A percentile compares a stretch with the other conserved stretches of the same genome.
These are phyloP conservation scores for Pseudogymnoascus sp. DNA, from an alignment of 2,329 filamentous ascomycete genomes.

Conservation along the genomic window DNA sequence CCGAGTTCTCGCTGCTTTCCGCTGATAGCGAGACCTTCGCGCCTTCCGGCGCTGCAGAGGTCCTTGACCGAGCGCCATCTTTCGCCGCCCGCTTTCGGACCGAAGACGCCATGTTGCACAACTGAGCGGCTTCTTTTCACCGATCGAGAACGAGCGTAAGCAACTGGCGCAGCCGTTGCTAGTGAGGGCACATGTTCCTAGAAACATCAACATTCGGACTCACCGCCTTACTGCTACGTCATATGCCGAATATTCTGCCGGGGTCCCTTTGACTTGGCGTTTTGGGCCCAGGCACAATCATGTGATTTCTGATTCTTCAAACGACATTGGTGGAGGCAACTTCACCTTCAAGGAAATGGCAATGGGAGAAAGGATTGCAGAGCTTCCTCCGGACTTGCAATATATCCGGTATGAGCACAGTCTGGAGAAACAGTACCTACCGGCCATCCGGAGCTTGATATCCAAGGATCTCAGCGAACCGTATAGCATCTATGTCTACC, in stretches of 20 bases:
- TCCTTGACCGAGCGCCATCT: not conserved
- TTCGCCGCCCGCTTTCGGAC: conserved; percentile 10
- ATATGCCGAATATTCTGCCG: not conserved
- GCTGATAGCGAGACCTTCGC: conserved; percentile 13
- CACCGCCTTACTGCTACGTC: conserved; percentile 6
- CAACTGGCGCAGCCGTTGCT: not conserved
- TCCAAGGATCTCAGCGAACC: conserved; percentile 95
- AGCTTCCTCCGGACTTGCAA: conserved; percentile 36
- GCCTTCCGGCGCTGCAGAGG: not conserved
- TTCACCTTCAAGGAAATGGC: conserved; percentile 3
- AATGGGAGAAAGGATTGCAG: conserved; percentile 3
- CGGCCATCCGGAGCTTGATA: conserved; percentile 85
- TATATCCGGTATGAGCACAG: conserved; percentile 58
- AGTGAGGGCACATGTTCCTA: not conserved
- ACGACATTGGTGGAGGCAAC: not conserved
- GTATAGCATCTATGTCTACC: conserved; percentile 98
- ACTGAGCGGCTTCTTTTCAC: not conserved
- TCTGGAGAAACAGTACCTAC: conserved; percentile 61
- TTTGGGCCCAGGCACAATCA: conserved; percentile 5
- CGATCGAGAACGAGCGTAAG: not conserved
- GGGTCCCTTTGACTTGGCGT: not conserved
- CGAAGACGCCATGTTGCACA: conserved; percentile 21
- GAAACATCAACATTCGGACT: not conserved
- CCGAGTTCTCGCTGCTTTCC: conserved; percentile 24
- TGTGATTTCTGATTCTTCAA: not conserved